Conservation (phyloP, 2,329 filamentous ascomycete species). For the Pestalotiopsis sp. region DNA sequence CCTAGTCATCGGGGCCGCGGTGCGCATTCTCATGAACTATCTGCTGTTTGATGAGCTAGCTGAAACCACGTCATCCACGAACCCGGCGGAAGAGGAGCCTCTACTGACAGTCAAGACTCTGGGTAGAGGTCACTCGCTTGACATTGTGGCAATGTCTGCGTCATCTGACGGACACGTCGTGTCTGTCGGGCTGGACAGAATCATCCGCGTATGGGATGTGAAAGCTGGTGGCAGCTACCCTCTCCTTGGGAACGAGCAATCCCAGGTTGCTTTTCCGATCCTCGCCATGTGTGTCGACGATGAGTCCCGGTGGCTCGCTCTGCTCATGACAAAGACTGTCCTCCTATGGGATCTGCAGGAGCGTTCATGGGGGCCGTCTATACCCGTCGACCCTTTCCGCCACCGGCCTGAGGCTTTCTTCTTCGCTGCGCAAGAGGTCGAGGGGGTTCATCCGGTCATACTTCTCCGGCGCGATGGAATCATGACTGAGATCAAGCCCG, state of each 20-base stretch:
- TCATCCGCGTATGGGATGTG: constrained; percentile 66
- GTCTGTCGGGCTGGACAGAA: constrained; percentile 69
- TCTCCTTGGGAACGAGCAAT: constrained; percentile 37
- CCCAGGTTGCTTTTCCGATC: constrained; percentile 56
- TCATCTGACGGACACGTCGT: constrained; percentile 65
- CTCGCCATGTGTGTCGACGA: constrained; percentile 65
- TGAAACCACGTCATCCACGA: constrained; percentile 42
- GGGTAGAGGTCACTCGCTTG: constrained; percentile 64
- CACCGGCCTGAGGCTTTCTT: constrained; percentile 64
- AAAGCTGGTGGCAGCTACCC: constrained; percentile 46
- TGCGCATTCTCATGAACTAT: constrained; percentile 73
- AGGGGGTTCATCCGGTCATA: constrained; percentile 48
- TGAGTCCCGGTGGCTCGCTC: constrained; percentile 63
- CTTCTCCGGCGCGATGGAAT: constrained; percentile 65
- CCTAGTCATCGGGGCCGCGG: constrained; percentile 61
- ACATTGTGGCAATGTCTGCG: constrained; percentile 65
- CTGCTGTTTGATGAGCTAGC: constrained; percentile 66
- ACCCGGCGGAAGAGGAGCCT: constrained; percentile 45
- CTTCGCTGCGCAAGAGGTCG: constrained; percentile 49
- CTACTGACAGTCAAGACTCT: constrained; percentile 62
- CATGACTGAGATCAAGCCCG: constrained; percentile 57
- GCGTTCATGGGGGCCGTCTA: constrained; percentile 54
- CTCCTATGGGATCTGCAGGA: constrained; percentile 64
- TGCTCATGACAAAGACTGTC: constrained; percentile 60
- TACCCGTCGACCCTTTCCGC: constrained; percentile 55